Evolutionary conservation across 2,329 filamentous ascomycete genomes (phyloP).

Genomic region (Endoconidiophora polonica): DNA sequence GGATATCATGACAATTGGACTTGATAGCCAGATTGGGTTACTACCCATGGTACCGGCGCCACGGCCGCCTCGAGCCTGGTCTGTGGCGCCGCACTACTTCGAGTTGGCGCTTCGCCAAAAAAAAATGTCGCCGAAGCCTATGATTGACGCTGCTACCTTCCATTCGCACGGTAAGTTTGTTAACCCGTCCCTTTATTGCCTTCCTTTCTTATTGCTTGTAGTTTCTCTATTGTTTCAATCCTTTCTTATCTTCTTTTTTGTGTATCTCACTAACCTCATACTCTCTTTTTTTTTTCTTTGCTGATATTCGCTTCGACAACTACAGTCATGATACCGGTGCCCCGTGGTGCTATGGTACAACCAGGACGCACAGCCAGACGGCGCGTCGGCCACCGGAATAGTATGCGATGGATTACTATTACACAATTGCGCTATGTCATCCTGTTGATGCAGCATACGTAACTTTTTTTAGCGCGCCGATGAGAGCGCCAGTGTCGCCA

Average conservation of each 20-base stretch:
- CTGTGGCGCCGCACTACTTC: slow-evolving; percentile 1
- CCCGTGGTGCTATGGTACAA: background rate
- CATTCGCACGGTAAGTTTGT: background rate
- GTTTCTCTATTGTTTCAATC: background rate
- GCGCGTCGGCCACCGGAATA: background rate
- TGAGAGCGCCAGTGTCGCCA: no score
- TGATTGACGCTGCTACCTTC: background rate
- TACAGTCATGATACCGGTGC: slow-evolving; percentile 1
- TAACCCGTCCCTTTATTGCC: no score
- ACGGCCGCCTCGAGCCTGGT: background rate
- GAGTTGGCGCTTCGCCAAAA: background rate
- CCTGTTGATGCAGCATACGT: background rate
- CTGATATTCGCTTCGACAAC: slow-evolving; percentile 3
- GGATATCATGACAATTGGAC: background rate
- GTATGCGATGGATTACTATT: background rate
- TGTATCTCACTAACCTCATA: background rate
- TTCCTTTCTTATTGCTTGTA: background rate
- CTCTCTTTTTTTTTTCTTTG: background rate
- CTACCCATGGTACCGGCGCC: slow-evolving; percentile 3
- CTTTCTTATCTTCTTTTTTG: no score
- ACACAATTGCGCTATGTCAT: background rate
- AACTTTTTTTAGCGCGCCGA: no score
- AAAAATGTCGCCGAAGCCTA: background rate
- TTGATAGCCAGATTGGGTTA: background rate
- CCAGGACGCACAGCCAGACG: background rate